These are phyloP conservation scores for Neonectria neomacrospora DNA, from an alignment of 2,329 filamentous ascomycete species.

Conservation along the genomic window DNA sequence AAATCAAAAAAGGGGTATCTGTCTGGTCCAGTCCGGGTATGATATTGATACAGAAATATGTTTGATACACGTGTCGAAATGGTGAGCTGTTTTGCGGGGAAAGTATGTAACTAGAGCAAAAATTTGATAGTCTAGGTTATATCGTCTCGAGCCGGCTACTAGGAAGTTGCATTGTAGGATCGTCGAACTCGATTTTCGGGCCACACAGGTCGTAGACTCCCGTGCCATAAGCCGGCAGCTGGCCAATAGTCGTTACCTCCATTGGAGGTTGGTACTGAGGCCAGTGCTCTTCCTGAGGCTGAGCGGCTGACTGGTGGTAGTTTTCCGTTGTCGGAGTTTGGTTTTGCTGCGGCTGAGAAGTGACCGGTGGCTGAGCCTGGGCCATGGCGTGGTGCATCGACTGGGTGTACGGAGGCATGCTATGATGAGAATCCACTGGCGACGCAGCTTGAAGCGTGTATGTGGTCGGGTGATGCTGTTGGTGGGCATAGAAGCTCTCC, in stretches of 20 bases:
- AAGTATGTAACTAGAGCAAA: conserved; percentile 19
- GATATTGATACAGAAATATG: conserved; percentile 41
- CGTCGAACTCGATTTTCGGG: conserved; percentile 68
- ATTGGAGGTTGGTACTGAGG: conserved; percentile 68
- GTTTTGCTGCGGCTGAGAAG: conserved; percentile 49
- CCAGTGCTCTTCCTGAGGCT: conserved; percentile 62
- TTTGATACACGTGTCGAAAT: conserved; percentile 21
- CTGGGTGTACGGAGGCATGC: conserved; percentile 57
- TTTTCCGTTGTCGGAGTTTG: conserved; percentile 44
- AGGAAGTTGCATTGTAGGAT: conserved; percentile 68
- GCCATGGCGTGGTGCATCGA: conserved; percentile 53
- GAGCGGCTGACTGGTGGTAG: conserved; percentile 52
- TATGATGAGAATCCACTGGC: conserved; percentile 57
- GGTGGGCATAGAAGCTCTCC: conserved; percentile 68
- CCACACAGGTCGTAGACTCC: conserved; percentile 65
- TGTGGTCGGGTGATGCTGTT: conserved; percentile 58
- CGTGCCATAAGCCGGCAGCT: conserved; percentile 61
- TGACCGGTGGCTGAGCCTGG: conserved; percentile 49
- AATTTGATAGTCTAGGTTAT: conserved; percentile 47
- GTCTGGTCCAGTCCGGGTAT: conserved; percentile 39
- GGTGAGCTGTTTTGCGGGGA: no score
- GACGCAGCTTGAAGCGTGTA: conserved; percentile 62
- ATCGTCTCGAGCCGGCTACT: conserved; percentile 68
- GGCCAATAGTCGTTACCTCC: conserved; percentile 66
- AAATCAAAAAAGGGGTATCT: conserved; percentile 36